Base-by-base conservation (phyloP, 1,284 basidiomycete genomes). In the Leccinum pachyderme region DNA sequence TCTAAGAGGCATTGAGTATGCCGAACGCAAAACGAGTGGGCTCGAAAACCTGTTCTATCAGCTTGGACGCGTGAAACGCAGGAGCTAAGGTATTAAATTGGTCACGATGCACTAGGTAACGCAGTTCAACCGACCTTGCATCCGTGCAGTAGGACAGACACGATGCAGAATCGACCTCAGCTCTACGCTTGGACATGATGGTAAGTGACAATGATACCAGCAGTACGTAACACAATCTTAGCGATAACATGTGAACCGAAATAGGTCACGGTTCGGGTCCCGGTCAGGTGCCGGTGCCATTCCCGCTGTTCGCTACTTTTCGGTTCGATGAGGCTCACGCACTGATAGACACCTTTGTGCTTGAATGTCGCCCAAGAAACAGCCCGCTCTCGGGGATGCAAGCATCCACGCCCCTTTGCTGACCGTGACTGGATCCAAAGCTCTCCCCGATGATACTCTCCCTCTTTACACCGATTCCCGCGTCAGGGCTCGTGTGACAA, bases 381-480 rank as follows among this genome's bases (percentile, higher is more conserved):
- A 22, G 2, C n/a, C 28, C n/a, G 7, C 11, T 24, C 15, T 29
- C 22, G 47, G 47, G 44, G 37, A 46, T 31, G 31, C 44, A 7
- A n/a, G 3, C 39, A 8, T 43, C 31, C 39, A 13, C 22, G 7
- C 57, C 44, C 35, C 50, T 18, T 35, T 13, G 2, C 39, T 49
- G 18, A 37, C 44, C 9, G 46, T 47, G 22, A 37, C 49, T 9
- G 45, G 35, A 25, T n/a, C 31, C 22, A 47, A 56, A 22, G 0
- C 51, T 15, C 27, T 24, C 39, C 47, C 55, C 4, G 45, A 64
- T 13, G 57, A 59, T 4, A 33, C 4, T 1, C 69, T 72, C 44
- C 70, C 71, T 7, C 33, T 69, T 25, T 60, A 69, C 39, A 47
- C 58, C 12, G 22, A 49, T 41, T 27, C 58, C 29, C 52, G 11